phyloP scores from a whole-genome alignment of 2,329 filamentous ascomycete genomes.

The Lecanosticta acicola region DNA sequence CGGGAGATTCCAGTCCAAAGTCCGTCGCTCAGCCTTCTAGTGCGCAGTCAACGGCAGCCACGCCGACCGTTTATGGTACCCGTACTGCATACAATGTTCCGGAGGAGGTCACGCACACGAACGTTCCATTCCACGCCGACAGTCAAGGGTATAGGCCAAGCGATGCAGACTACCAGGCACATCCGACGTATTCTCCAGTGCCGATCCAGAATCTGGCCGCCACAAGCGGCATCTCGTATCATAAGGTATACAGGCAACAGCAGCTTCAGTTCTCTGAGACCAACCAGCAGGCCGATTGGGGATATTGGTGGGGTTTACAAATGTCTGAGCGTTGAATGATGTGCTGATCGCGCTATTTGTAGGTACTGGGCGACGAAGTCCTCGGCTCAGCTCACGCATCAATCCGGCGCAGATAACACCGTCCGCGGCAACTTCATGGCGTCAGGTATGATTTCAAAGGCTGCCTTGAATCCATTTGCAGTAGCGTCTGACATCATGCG shows the following conservation, averaged over 20 bases:
- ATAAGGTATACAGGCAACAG: constrained; percentile 27
- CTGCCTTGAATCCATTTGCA: too few species aligned
- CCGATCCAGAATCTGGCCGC: constrained; percentile 8
- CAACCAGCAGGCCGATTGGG: constrained; percentile 35
- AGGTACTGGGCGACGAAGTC: constrained; percentile 47
- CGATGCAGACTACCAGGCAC: constrained; percentile 2
- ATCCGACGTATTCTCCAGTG: constrained; percentile 10
- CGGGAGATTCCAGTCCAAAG: neutral
- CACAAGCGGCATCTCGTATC: constrained; percentile 23
- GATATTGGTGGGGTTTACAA: neutral
- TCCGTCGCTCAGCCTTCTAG: neutral
- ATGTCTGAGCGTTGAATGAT: neutral
- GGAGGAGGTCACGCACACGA: constrained; percentile 8
- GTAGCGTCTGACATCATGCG: too few species aligned
- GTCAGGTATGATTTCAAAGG: too few species aligned
- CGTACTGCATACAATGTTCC: constrained; percentile 14
- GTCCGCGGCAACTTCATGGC: constrained; percentile 44
- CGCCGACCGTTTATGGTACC: constrained; percentile 15
- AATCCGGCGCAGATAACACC: constrained; percentile 42
- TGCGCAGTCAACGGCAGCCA: constrained; percentile 5
- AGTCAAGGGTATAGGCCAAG: constrained; percentile 7
- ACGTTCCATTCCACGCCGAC: constrained; percentile 7
- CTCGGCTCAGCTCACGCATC: constrained; percentile 39
- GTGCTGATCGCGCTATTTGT: neutral
- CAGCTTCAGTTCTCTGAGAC: constrained; percentile 41